These are phyloP conservation scores for Spizellomyces sp. DNA, from an alignment of 192 early-diverging fungal genomes.

Conservation along the genomic window DNA sequence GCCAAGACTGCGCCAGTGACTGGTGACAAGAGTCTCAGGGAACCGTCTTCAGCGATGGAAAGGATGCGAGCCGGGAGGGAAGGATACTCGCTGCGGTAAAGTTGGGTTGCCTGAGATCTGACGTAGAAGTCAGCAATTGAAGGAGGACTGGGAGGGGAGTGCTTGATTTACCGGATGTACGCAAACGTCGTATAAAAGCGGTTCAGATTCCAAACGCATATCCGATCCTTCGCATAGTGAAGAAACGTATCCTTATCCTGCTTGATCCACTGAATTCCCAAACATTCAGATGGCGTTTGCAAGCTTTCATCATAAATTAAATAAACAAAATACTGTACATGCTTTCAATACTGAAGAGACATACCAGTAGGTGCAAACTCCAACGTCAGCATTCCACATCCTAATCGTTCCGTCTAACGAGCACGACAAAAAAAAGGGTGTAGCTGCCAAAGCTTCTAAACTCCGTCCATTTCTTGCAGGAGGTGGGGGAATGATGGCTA, in stretches of 20 bases:
- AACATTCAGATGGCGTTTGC: slow-evolving; percentile 46
- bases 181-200: slow-evolving; percentile 49
- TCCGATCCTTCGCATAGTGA: slow-evolving; percentile 41
- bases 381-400: slow-evolving; percentile 56
- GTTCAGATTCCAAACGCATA: slow-evolving; percentile 51
- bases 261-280: slow-evolving; percentile 55
- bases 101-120: slow-evolving; percentile 22
- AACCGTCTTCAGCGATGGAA: slow-evolving; percentile 41
- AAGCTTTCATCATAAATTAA: slow-evolving; percentile 18
- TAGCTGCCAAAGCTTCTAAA: slow-evolving; percentile 25
- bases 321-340: background rate
- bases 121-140: background rate
- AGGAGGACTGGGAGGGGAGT: background rate
- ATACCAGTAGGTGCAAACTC: slow-evolving; percentile 42
- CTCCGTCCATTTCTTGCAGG: slow-evolving; percentile 7
- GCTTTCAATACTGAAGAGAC: background rate
- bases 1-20: slow-evolving; percentile 47
- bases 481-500: slow-evolving; percentile 34
- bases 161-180: slow-evolving; percentile 26
- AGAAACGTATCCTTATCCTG: slow-evolving; percentile 36
- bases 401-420: slow-evolving; percentile 49
- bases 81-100: slow-evolving; percentile 22
- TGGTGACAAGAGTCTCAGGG: slow-evolving; percentile 46
- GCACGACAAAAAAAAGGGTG: slow-evolving; percentile 48
- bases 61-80: slow-evolving; percentile 41